Evolutionary conservation across 148 eudicot genomes (phyloP).

Genomic region (Vaccinium darrowii): DNA sequence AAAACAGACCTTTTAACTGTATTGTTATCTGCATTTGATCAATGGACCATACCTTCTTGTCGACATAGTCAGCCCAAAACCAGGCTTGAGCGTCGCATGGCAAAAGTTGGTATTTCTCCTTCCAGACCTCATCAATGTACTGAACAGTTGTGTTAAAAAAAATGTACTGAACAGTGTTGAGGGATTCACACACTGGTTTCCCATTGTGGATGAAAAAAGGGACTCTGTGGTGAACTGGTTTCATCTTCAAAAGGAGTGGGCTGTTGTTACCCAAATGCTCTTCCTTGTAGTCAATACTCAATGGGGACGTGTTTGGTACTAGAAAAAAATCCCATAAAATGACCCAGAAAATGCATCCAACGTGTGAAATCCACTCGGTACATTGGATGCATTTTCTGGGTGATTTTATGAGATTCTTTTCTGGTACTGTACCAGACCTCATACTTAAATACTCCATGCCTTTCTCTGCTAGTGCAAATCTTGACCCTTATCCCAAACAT

Average conservation of each 20-base stretch:
- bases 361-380: too few species aligned
- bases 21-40: neutral
- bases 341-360: too few species aligned
- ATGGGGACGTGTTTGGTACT: too few species aligned
- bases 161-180: neutral
- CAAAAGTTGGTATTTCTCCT: slow-evolving; percentile 28
- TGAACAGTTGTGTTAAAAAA: slow-evolving; percentile 16
- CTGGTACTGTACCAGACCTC: too few species aligned
- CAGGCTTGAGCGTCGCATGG: slow-evolving; percentile 55
- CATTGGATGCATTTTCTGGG: too few species aligned
- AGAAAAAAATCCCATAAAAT: too few species aligned
- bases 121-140: slow-evolving; percentile 63
- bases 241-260: slow-evolving; percentile 25
- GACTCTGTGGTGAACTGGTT: slow-evolving; percentile 37
- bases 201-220: slow-evolving; percentile 58
- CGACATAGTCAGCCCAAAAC: slow-evolving; percentile 43
- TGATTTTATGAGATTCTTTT: too few species aligned
- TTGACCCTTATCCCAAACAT: slow-evolving; percentile 25
- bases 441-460: neutral
- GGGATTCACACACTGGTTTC: slow-evolving; percentile 51
- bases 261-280: slow-evolving; percentile 27
- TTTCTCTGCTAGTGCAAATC: slow-evolving; percentile 18
- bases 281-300: slow-evolving; percentile 9
- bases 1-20: neutral
- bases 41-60: slow-evolving; percentile 21